phyloP scores from a whole-genome alignment of 208 protist species.

The Trypanosoma mega region DNA sequence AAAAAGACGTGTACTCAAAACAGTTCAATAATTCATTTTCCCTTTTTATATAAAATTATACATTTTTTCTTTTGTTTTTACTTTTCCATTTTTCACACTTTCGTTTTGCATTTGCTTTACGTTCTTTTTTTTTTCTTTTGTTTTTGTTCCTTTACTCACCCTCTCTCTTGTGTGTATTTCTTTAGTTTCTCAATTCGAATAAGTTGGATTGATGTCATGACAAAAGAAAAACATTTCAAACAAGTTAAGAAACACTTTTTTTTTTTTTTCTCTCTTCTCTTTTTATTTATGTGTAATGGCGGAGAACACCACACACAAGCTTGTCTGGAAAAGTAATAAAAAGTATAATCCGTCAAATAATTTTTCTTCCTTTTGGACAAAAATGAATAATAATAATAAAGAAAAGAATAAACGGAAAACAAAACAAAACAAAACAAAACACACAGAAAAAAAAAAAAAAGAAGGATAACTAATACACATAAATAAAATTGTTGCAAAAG shows the following conservation, averaged over 20 bases:
- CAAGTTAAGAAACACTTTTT: no score
- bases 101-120: constrained; percentile 10
- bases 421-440: not conserved
- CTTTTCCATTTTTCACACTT: not conserved
- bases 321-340: no score
- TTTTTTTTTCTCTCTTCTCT: no score
- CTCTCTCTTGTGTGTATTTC: no score
- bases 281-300: no score
- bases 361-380: not conserved
- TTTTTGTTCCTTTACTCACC: no score
- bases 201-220: no score
- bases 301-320: no score
- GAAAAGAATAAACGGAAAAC: constrained; percentile 4
- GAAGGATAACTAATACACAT: constrained; percentile 10
- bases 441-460: constrained; percentile 20
- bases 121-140: constrained; percentile 10
- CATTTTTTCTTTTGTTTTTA: not conserved
- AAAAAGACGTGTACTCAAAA: not conserved
- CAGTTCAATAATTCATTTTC: constrained; percentile 4
- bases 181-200: no score
- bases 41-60: not conserved
- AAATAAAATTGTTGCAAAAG: constrained; percentile 6
- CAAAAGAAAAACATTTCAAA: no score
- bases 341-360: no score
- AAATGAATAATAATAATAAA: constrained; percentile 5